phyloP scores from a whole-genome alignment of 208 protist species.

The Acanthamoeba healyi region DNA sequence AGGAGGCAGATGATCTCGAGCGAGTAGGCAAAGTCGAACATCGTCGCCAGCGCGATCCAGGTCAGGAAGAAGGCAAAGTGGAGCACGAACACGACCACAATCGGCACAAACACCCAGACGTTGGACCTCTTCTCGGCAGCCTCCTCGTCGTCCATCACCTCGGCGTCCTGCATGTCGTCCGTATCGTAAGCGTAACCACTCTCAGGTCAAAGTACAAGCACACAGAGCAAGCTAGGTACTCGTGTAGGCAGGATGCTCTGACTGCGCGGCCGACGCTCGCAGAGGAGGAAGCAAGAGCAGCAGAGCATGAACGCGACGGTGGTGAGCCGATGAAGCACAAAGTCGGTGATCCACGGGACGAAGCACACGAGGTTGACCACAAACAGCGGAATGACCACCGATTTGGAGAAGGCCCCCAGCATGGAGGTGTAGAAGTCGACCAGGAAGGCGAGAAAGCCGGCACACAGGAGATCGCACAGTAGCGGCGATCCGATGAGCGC shows the following conservation, averaged over 20 bases:
- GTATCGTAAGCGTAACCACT: no score
- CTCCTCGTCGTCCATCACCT: neutral
- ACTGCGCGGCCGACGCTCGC: neutral
- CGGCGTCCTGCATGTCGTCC: neutral
- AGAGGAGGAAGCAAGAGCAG: conserved; percentile 23
- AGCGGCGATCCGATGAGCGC: conserved; percentile 5
- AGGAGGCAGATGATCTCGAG: conserved; percentile 42
- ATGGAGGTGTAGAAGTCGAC: conserved; percentile 8
- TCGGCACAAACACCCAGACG: neutral
- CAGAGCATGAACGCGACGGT: conserved; percentile 5
- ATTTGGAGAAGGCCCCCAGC: neutral
- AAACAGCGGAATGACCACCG: neutral
- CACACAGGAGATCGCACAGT: conserved; percentile 16
- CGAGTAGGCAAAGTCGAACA: conserved; percentile 37
- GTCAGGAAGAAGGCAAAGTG: conserved; percentile 20
- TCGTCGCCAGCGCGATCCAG: neutral
- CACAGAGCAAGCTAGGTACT: no score
- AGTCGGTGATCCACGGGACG: conserved; percentile 5
- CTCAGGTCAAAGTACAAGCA: neutral
- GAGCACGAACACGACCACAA: neutral
- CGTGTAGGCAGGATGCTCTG: neutral
- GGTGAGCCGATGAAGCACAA: neutral
- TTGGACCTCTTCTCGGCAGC: neutral
- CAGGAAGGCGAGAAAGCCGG: neutral
- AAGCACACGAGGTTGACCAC: conserved; percentile 5